Percentiles rank a stretch among this genome's conserved stretches.
phyloP scores from a whole-genome alignment of 345 rosid species.

The Camelina neglecta region DNA sequence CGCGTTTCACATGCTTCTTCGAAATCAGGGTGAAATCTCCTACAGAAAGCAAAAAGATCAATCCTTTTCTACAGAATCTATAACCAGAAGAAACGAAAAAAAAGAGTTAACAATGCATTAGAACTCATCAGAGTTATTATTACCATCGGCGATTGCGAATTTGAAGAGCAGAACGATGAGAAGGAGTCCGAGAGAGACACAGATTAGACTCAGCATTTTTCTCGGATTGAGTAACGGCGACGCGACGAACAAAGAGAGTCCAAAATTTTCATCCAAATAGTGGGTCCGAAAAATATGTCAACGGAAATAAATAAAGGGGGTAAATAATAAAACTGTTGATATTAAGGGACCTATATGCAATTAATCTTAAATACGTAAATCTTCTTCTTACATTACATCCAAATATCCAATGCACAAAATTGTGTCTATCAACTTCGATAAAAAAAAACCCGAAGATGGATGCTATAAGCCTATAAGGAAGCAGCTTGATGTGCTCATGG shows the following conservation, averaged over 20 bases:
- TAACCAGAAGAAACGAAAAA: not conserved
- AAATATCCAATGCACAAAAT: too few species aligned
- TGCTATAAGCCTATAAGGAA: too few species aligned
- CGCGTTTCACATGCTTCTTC: slow-evolving; percentile 70
- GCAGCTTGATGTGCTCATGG: too few species aligned
- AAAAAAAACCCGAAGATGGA: too few species aligned
- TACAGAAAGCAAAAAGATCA: slow-evolving; percentile 30
- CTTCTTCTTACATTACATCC: too few species aligned
- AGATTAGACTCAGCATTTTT: slow-evolving; percentile 47
- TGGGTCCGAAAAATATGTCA: too few species aligned
- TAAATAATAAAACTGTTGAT: too few species aligned
- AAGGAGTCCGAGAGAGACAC: slow-evolving; percentile 42
- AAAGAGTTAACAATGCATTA: not conserved
- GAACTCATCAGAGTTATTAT: not conserved
- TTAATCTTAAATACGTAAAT: too few species aligned
- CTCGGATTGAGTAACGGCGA: slow-evolving; percentile 19
- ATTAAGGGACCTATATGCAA: too few species aligned
- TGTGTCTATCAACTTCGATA: too few species aligned
- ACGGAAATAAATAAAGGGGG: too few species aligned
- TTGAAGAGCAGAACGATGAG: slow-evolving; percentile 48
- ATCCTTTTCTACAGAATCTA: not conserved
- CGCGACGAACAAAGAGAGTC: slow-evolving; percentile 9
- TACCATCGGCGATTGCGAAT: slow-evolving; percentile 74
- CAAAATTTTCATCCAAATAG: too few species aligned
- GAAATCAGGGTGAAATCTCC: slow-evolving; percentile 80